Evolutionary conservation across 2,329 filamentous ascomycete species (phyloP), one percentile per base, ranked within the genome.

Genomic region (Penicillium thymicola): DNA sequence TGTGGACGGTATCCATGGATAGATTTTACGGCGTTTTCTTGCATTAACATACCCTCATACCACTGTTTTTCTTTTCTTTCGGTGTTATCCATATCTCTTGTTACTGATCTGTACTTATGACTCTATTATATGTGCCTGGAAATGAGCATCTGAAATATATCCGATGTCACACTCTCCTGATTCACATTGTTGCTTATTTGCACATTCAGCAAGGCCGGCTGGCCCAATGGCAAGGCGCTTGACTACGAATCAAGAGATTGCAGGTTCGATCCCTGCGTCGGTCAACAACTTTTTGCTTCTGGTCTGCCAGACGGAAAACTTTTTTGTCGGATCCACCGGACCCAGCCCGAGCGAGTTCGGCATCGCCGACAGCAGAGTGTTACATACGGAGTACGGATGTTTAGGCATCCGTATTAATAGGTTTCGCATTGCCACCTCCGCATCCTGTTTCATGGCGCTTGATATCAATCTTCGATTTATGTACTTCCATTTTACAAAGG

Each of bases 181-280:
- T 8, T 4, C 16, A 21, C 21, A 27, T 11, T 36, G 23, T 5
- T 5, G 0, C 18, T 2, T 1, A 32, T 0, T 11, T 2, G 2
- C n/a, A 30, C 16, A 10, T 23, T 30, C 5, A 38, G 7, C 14
- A 25, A 30, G 67, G 67, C 61, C 67, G 63, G 67, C 67, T 76
- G 73, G 75, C 75, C 75, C 74, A 78, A 78, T 78, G 76, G 76
- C 72, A 79, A 78, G 75, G 76, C 76, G 76, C 73, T 77, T 78
- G 76, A 79, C 76, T 79, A 78, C 76, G 76, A 76, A 78, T 78
- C 76, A 77, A 77, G 73, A 78, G 76, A 77, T 78, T 78, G 74
- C 71, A 76, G 76, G 76, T 78, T 78, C 75, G 75, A 78, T 49
- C 63, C 70, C 70, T 72, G 69, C 69, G 70, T 72, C 65, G 70